Percentiles rank a stretch among this genome's conserved stretches.
phyloP scores from a whole-genome alignment of 441 rosid genomes.

The Breynia disticha region DNA sequence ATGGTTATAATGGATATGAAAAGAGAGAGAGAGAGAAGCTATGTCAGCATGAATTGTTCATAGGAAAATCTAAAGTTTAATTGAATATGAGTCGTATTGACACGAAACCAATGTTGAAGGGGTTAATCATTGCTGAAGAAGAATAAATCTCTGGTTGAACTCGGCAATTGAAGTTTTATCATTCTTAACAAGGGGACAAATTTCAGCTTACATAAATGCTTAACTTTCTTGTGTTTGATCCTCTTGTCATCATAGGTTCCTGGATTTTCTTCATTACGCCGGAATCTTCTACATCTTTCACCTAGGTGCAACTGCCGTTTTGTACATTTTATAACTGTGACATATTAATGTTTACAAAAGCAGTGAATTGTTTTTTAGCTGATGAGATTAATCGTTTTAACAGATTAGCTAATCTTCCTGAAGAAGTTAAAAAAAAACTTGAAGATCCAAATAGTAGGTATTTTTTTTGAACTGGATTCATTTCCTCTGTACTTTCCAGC shows the following conservation, averaged over 20 bases:
- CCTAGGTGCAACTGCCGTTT: constrained; percentile 36
- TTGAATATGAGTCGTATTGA: no score
- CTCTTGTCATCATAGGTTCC: constrained; percentile 49
- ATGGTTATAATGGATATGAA: no score
- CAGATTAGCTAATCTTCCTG: constrained; percentile 78
- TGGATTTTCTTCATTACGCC: constrained; percentile 58
- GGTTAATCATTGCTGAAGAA: no score
- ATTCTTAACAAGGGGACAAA: no score
- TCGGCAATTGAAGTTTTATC: no score
- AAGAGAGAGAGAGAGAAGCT: no score
- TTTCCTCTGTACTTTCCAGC: no score
- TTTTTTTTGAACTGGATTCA: constrained; percentile 1
- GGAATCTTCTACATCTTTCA: constrained; percentile 64
- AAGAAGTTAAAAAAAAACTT: constrained; percentile 68
- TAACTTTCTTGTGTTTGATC: constrained; percentile 6
- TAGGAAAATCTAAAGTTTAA: no score
- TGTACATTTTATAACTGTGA: neutral
- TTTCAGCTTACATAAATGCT: neutral
- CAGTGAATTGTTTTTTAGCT: constrained; percentile 1
- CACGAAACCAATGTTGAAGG: no score
- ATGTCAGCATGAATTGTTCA: no score
- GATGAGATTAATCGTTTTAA: constrained; percentile 8
- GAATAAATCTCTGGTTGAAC: no score
- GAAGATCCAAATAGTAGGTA: constrained; percentile 90
- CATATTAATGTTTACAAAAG: neutral